Percentiles rank a stretch among this genome's conserved stretches.
Evolutionary conservation across 169 alveolate genomes (phyloP).

Genomic region (Babesia ovata): DNA sequence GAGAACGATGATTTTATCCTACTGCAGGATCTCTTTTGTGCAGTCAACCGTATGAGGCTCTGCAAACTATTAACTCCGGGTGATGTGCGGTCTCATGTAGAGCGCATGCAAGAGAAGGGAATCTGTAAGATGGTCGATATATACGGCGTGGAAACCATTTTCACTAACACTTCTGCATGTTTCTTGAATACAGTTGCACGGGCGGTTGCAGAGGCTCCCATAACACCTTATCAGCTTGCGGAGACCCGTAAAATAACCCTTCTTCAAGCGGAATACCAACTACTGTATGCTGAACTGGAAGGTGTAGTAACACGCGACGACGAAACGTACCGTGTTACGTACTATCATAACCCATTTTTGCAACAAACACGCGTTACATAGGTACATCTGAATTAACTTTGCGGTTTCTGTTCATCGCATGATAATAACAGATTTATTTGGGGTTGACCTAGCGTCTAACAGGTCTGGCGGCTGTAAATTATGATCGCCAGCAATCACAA

Average conservation of each 20-base stretch:
- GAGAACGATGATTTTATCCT: slow-evolving; percentile 31
- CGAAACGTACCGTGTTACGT: slow-evolving; percentile 9
- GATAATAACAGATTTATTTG: no score
- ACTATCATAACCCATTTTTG: slow-evolving; percentile 41
- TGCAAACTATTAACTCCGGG: slow-evolving; percentile 36
- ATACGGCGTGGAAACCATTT: slow-evolving; percentile 13
- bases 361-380: no score
- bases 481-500: no score
- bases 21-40: slow-evolving; percentile 53
- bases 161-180: neutral
- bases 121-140: slow-evolving; percentile 30
- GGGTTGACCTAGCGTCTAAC: no score
- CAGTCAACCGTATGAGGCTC: slow-evolving; percentile 43
- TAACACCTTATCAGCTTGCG: slow-evolving; percentile 16
- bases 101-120: slow-evolving; percentile 17
- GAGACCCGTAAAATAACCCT: slow-evolving; percentile 25
- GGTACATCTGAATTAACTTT: no score
- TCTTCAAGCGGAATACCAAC: slow-evolving; percentile 42
- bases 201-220: slow-evolving; percentile 29
- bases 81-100: slow-evolving; percentile 32
- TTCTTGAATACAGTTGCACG: neutral
- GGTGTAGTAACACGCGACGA: slow-evolving; percentile 64
- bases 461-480: no score
- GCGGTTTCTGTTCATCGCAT: no score
- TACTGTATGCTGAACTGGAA: slow-evolving; percentile 40